phyloP scores from a whole-genome alignment of 2,329 filamentous ascomycete species.

The Fusarium pininemorale region DNA sequence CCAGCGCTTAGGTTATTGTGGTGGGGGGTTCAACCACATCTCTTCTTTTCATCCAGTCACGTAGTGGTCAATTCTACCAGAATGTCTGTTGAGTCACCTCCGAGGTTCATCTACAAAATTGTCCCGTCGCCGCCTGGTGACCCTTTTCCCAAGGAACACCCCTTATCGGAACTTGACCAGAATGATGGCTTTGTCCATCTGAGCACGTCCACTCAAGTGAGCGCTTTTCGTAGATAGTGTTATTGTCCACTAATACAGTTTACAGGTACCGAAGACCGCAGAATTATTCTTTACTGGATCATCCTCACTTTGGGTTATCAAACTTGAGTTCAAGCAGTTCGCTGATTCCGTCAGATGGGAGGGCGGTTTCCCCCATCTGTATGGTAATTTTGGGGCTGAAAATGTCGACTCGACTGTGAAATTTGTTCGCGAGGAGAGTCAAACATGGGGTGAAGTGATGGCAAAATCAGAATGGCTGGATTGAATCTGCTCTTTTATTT shows the following conservation, averaged over 20 bases:
- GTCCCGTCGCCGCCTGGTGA: conserved; percentile 60
- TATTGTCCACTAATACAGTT: not conserved
- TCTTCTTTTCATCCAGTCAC: not conserved
- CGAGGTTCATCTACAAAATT: conserved; percentile 69
- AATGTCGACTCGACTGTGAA: conserved; percentile 59
- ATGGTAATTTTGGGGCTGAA: conserved; percentile 63
- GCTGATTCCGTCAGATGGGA: conserved; percentile 63
- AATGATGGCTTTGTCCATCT: conserved; percentile 71
- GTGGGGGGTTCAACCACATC: conserved; percentile 5
- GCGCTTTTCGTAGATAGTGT: not conserved
- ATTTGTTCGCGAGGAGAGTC: conserved; percentile 55
- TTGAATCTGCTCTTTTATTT: conserved; percentile 29
- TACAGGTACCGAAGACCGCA: conserved; percentile 56
- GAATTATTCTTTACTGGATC: conserved; percentile 54
- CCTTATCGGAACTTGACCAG: conserved; percentile 67
- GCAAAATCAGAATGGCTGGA: conserved; percentile 53
- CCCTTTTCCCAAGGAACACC: conserved; percentile 63
- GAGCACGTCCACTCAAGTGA: conserved; percentile 64
- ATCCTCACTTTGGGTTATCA: conserved; percentile 59
- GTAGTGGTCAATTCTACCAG: not conserved
- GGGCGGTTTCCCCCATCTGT: conserved; percentile 66
- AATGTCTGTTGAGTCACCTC: conserved; percentile 47
- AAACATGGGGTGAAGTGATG: conserved; percentile 60
- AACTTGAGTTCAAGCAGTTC: conserved; percentile 60
- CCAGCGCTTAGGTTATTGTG: not conserved